Conservation (phyloP, 208 protist genomes). For the Willaertia magna region DNA sequence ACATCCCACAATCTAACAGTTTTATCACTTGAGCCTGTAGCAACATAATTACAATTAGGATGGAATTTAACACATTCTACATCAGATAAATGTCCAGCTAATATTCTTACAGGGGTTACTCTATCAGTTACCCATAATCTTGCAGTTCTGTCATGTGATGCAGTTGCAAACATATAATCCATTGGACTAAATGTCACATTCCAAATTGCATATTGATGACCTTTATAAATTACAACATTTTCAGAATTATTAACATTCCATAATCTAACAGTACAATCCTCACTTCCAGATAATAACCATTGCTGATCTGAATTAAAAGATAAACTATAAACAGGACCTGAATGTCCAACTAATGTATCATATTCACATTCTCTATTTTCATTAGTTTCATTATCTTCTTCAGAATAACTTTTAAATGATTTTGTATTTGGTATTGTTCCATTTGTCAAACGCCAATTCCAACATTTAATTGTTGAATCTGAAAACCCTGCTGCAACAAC, state of each 20-base stretch:
- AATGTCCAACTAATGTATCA: slow-evolving; percentile 31
- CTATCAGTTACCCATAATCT: slow-evolving; percentile 54
- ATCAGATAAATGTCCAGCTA: slow-evolving; percentile 54
- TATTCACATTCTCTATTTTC: slow-evolving; percentile 11
- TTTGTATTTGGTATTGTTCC: neutral
- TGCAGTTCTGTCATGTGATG: slow-evolving; percentile 52
- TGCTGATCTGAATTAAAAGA: slow-evolving; percentile 35
- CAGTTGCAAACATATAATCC: slow-evolving; percentile 59
- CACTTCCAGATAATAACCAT: slow-evolving; percentile 30
- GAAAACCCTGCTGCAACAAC: slow-evolving; percentile 6
- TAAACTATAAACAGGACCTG: slow-evolving; percentile 33
- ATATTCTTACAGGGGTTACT: slow-evolving; percentile 44
- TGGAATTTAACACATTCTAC: slow-evolving; percentile 60
- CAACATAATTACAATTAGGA: slow-evolving; percentile 61
- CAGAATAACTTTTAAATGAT: neutral
- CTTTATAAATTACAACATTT: slow-evolving; percentile 50
- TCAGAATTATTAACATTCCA: slow-evolving; percentile 43
- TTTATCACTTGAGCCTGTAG: slow-evolving; percentile 48
- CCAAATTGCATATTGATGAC: slow-evolving; percentile 64
- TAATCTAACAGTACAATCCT: slow-evolving; percentile 38
- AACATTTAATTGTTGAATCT: slow-evolving; percentile 15
- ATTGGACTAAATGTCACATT: slow-evolving; percentile 47
- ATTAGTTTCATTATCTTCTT: neutral
- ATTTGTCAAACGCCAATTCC: neutral
- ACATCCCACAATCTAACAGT: slow-evolving; percentile 52